These are phyloP conservation scores for Wickerhamomyces chambardii DNA, from an alignment of 805 yeast species.

Conservation along the genomic window DNA sequence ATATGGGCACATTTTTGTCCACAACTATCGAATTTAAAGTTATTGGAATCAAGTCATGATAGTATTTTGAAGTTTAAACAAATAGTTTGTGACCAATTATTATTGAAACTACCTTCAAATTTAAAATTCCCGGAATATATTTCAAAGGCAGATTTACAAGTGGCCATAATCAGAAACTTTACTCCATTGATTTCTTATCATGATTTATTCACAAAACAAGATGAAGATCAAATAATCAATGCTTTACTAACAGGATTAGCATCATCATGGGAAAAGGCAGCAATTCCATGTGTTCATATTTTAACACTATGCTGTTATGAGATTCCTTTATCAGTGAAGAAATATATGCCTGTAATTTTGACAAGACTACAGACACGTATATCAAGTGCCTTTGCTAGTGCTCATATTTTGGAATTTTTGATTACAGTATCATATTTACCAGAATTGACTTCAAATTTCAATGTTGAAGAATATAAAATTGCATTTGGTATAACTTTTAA, in stretches of 20 bases:
- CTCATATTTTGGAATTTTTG: constrained; percentile 71
- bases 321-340: constrained; percentile 63
- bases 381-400: constrained; percentile 57
- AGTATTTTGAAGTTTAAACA: constrained; percentile 32
- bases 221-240: constrained; percentile 55
- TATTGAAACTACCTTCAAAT: constrained; percentile 34
- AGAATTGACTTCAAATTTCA: constrained; percentile 58
- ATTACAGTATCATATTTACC: constrained; percentile 60
- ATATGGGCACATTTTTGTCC: constrained; percentile 62
- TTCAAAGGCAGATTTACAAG: constrained; percentile 54
- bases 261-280: constrained; percentile 71
- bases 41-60: constrained; percentile 36
- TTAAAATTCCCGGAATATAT: constrained; percentile 33
- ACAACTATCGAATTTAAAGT: constrained; percentile 48
- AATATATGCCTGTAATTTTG: constrained; percentile 57
- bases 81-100: constrained; percentile 52
- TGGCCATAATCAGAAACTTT: constrained; percentile 51
- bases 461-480: constrained; percentile 66
- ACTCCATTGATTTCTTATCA: constrained; percentile 59
- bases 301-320: constrained; percentile 76
- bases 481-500: constrained; percentile 81
- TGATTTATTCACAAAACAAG: constrained; percentile 38
- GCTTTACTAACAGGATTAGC: constrained; percentile 47
- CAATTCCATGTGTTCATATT: constrained; percentile 70
- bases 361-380: constrained; percentile 70